A percentile compares a stretch with the other conserved stretches of the same genome.
Conservation (phyloP, 2,329 filamentous ascomycete genomes). For the Monosporascus sp. region DNA sequence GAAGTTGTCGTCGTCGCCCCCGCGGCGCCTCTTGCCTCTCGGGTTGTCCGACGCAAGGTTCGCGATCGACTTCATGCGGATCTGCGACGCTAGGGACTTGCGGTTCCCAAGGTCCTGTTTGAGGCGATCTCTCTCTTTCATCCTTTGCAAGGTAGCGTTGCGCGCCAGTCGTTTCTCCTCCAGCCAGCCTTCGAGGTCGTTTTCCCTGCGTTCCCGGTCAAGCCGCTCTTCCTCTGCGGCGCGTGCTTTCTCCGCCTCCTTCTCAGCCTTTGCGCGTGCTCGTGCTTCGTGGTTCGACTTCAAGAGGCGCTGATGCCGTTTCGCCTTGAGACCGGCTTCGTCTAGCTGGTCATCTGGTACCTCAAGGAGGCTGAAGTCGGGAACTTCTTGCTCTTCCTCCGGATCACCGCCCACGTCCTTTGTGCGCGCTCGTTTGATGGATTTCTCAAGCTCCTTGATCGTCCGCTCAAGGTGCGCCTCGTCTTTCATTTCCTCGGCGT, state of each 20-base stretch:
- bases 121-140: slow-evolving; percentile 88
- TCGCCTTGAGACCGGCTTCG: slow-evolving; percentile 84
- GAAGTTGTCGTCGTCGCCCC: slow-evolving; percentile 91
- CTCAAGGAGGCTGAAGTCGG: slow-evolving; percentile 83
- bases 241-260: slow-evolving; percentile 85
- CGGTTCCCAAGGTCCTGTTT: slow-evolving; percentile 94
- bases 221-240: slow-evolving; percentile 75
- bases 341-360: slow-evolving; percentile 88
- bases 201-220: slow-evolving; percentile 78
- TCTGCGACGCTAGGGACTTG: slow-evolving; percentile 92
- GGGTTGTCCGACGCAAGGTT: slow-evolving; percentile 90
- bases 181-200: slow-evolving; percentile 82
- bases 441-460: slow-evolving; percentile 84
- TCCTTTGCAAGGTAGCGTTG: slow-evolving; percentile 66
- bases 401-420: slow-evolving; percentile 84
- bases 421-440: slow-evolving; percentile 82
- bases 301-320: slow-evolving; percentile 84
- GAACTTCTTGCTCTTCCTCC: slow-evolving; percentile 74
- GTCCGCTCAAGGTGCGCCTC: slow-evolving; percentile 78
- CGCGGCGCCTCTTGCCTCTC: slow-evolving; percentile 74
- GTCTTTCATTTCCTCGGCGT: slow-evolving; percentile 87
- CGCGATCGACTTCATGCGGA: slow-evolving; percentile 96
- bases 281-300: slow-evolving; percentile 94
- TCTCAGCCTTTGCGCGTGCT: slow-evolving; percentile 90
- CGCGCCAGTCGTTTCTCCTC: slow-evolving; percentile 72